Conservation (phyloP, 352 stramenopile genomes). For the Globisporangium camurandrum region DNA sequence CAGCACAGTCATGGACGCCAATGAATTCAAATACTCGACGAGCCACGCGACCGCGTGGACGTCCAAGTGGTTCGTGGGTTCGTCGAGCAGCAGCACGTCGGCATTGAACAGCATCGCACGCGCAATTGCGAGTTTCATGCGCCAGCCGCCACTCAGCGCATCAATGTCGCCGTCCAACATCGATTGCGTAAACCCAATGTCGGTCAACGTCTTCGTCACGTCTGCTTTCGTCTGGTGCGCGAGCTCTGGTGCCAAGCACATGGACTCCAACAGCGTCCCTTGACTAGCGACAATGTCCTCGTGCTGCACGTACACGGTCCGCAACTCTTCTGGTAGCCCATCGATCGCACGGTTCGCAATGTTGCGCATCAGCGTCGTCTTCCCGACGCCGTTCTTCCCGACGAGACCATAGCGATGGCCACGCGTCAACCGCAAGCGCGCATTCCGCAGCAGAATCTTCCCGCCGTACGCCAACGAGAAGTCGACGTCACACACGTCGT, state of each 20-base stretch:
- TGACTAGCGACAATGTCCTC: conserved; percentile 92
- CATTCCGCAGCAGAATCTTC: conserved; percentile 97
- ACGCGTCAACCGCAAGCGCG: conserved; percentile 90
- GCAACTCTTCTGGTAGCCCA: conserved; percentile 85
- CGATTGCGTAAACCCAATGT: conserved; percentile 89
- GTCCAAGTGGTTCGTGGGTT: no score
- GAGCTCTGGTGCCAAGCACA: conserved; percentile 62
- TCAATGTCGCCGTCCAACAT: conserved; percentile 90
- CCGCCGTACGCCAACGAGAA: conserved; percentile 71
- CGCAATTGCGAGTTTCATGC: conserved; percentile 94
- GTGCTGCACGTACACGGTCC: conserved; percentile 96
- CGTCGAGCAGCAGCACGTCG: no score
- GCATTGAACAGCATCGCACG: conserved; percentile 93
- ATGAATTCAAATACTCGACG: conserved; percentile 81
- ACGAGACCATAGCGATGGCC: conserved; percentile 46
- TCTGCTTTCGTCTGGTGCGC: conserved; percentile 61
- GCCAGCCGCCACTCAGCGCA: conserved; percentile 92
- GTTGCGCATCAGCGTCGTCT: conserved; percentile 91
- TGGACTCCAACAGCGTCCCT: conserved; percentile 57
- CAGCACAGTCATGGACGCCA: conserved; percentile 91
- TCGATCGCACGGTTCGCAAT: conserved; percentile 88
- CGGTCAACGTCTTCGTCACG: conserved; percentile 75
- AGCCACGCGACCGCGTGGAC: not conserved
- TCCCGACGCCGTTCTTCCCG: conserved; percentile 95
- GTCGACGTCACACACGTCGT: conserved; percentile 64